Evolutionary conservation across 2,329 filamentous ascomycete species (phyloP), one percentile per base, ranked within the genome.

Genomic region (Aspergillus neoniger): DNA sequence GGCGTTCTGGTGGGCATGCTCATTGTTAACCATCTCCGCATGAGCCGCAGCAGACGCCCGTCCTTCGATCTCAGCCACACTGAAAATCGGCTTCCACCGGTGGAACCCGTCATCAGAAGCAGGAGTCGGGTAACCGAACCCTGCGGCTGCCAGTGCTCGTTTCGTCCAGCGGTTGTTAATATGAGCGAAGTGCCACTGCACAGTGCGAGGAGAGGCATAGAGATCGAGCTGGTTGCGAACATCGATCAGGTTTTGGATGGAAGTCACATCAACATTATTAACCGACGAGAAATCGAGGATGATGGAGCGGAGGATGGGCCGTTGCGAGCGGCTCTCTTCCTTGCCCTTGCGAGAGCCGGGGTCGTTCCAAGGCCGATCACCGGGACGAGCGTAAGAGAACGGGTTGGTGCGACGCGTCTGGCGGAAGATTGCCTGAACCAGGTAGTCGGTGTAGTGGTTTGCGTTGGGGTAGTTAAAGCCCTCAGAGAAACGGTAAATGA

Each of bases 401-500:
- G 87, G 81, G 65, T 90, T 91, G 1, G 91, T 96, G 32, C 91
- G 88, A 39, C 90, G 87, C 2, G 93, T 96, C 62, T 88, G 79
- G 47, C 82, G 75, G 66, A 89, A 89, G 50, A 96, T 86, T 67
- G 87, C 85, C 2, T 83, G 78, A 2, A 87, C 85, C 54, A 96
- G 82, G 70, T 91, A 86, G 70, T 97, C 92, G 59, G 96, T 86
- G 65, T 96, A 92, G 73, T 91, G 88, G 70, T 91, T 91, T 19
- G 92, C 92, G 69, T 96, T 99, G 62, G 94, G 92, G 71, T 98
- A 99, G 78, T 95, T 96, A 83, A 96, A 96, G 47, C 93, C 91
- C 79, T 98, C 94, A 0, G 90, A 88, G 76, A 96, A 97, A 48
- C 94, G 88, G 80, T 96, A 98, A 71, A 98, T 96, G 78, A 98